Evolutionary conservation across 1,284 basidiomycete species (phyloP), one percentile per base, ranked within the genome.

Genomic region (Sporisorium graminicola): DNA sequence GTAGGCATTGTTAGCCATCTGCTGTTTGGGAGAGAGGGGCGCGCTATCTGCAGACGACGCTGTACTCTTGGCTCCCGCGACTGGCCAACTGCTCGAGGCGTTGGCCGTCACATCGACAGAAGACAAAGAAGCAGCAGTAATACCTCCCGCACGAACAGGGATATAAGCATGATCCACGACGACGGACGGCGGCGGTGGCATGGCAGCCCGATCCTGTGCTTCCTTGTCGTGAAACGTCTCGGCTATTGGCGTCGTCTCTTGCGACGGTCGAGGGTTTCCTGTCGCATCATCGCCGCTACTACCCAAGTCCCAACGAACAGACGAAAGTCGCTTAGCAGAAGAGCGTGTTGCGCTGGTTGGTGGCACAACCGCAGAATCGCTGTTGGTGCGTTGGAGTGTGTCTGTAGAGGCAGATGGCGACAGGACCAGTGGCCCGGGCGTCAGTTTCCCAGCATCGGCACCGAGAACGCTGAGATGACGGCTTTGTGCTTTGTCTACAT

Each of bases 301-400:
- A n/a, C 35, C 70, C n/a, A 73, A 13, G n/a, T 62, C 52, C 74
- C 74, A 77, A 7, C 74, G 70, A 5, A 76, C 62, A 9, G 68
- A 64, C 20, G 74, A 76, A 6, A 65, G 58, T 5, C 74, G 67
- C 51, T 65, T 65, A 40, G 52, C 20, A 7, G 65, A 44, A 8
- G 54, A 18, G 18, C 37, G 47, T 29, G 54, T 35, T 10, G 63
- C 47, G 20, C 42, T 37, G 16, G 60, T 10, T 16, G 40, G 14
- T 8, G 37, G 14, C 6, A 40, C 31, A 20, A 29, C 44, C 13
- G 57, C 53, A 9, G 57, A 42, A 4, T 70, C 68, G 59, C 37
- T 67, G 26, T 51, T 59, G 22, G 56, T 40, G 24, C 53, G 54
- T n/a, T 56, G 50, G 13, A 61, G 53, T 7, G 57, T 55, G 13